Evolutionary conservation across 2,329 filamentous ascomycete species (phyloP), one percentile per base, ranked within the genome.

Genomic region (Colletotrichum somersetense): DNA sequence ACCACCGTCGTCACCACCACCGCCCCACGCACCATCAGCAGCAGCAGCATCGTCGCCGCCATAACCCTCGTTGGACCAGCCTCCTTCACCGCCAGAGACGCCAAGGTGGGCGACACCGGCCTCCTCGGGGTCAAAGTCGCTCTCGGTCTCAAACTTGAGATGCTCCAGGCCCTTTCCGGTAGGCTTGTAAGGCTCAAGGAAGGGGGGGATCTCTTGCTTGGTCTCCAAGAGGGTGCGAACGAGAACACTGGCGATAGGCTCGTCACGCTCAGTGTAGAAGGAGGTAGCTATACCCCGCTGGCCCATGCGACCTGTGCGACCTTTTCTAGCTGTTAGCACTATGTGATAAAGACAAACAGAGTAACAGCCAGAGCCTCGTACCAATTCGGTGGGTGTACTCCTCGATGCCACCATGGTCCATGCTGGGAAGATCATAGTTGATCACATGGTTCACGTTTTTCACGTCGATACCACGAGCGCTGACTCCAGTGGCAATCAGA

Each of bases 311-410:
- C 93, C 96, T 76, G 96, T 99, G 73, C 96, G 95, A 74, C 96
- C 92, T 40, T 52, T 26, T 11, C 14, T 44, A 0, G 18, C 10
- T 64, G 38, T 64, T 46, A 62, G 26, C 14, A 40, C 18, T 4
- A 16, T 55, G 20, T 40, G 38, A 38, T 48, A 55, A 46, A 52
- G 38, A 1, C 42, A 30, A 2, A 8, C 5, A 56, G 55, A 56
- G 30, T 53, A 2, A 5, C 6, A 7, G 26, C 12, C 20, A 33
- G 35, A n/a, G 14, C 23, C 12, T 12, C 87, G 82, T 89, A 94
- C 93, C 96, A 79, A 98, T 98, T 16, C 96, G 94, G 79, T 99
- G 96, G 35, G 93, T 91, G 77, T 98, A 99, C 80, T 98, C 96
- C 61, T 93, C 91, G 67, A 98, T 97, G 2, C 95, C 96, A n/a